Evolutionary conservation across 768 basidiomycete species (phyloP).

Genomic region (Tephrocybe sp.): DNA sequence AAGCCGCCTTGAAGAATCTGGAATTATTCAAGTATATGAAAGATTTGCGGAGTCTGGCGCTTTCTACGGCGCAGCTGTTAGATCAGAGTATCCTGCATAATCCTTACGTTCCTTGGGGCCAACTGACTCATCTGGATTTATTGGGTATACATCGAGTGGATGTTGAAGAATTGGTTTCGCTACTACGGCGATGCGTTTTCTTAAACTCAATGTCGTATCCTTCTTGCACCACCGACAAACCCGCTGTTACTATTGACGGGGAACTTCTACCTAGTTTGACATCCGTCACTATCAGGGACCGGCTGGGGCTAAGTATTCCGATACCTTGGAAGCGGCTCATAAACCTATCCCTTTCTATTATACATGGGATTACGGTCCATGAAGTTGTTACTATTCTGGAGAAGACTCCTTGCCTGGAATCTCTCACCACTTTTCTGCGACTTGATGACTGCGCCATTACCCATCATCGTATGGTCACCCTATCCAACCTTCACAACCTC

Average conservation of each 20-base stretch:
- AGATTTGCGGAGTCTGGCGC: background rate
- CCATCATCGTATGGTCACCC: background rate
- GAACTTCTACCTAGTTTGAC: background rate
- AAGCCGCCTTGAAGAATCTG: background rate
- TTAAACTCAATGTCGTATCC: background rate
- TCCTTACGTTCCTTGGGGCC: background rate
- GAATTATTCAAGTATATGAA: background rate
- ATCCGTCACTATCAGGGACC: background rate
- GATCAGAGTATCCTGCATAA: background rate
- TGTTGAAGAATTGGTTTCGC: background rate
- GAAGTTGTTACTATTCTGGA: background rate
- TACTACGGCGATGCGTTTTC: background rate
- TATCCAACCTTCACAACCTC: background rate
- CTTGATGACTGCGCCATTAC: background rate
- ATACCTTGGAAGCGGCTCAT: background rate
- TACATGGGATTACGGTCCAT: background rate
- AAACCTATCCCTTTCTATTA: background rate
- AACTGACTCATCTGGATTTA: background rate
- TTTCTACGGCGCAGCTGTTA: background rate
- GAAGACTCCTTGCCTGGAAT: background rate
- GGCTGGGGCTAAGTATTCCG: background rate
- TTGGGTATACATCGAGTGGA: background rate
- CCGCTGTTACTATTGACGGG: background rate
- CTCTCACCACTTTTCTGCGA: background rate
- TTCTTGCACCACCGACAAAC: background rate